Evolutionary conservation across 768 basidiomycete species (phyloP).

Genomic region (Phaffia tasmanica): DNA sequence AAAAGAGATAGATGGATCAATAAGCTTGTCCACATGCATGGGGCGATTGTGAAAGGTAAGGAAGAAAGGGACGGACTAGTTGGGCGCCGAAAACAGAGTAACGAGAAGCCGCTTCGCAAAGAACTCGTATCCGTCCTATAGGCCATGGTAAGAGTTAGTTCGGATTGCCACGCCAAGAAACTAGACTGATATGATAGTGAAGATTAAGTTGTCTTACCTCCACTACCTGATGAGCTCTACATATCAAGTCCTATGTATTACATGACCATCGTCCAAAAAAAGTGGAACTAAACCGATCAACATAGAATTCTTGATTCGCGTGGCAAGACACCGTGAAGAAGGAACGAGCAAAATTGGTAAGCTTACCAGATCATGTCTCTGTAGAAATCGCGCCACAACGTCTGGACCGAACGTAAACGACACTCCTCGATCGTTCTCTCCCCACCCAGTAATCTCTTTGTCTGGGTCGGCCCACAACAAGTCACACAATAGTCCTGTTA

Average conservation of each 20-base stretch:
- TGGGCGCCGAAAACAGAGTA: conserved; percentile 88
- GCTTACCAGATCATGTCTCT: conserved; percentile 99
- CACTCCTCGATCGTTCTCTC: conserved; percentile 96
- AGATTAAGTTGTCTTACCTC: conserved; percentile 67
- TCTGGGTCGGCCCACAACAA: conserved; percentile 98
- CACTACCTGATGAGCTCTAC: conserved; percentile 56
- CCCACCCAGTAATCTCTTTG: conserved; percentile 99
- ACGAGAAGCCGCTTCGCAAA: conserved; percentile 96
- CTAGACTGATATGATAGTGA: background rate
- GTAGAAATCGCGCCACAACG: conserved; percentile 93
- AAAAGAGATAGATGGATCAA: too few species aligned
- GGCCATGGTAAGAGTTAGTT: conserved; percentile 53
- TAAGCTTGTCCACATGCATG: background rate
- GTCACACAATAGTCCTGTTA: conserved; percentile 78
- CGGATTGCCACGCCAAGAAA: too few species aligned
- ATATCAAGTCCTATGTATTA: background rate
- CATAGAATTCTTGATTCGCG: background rate
- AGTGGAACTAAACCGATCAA: background rate
- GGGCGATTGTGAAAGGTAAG: background rate
- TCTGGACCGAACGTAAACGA: conserved; percentile 98
- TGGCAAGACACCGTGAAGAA: background rate
- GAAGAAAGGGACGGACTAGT: conserved; percentile 28
- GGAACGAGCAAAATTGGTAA: background rate
- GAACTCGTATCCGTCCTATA: conserved; percentile 98
- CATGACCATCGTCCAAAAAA: background rate